Evolutionary conservation across 352 stramenopile genomes (phyloP).

Genomic region (Phytophthora foliorum): DNA sequence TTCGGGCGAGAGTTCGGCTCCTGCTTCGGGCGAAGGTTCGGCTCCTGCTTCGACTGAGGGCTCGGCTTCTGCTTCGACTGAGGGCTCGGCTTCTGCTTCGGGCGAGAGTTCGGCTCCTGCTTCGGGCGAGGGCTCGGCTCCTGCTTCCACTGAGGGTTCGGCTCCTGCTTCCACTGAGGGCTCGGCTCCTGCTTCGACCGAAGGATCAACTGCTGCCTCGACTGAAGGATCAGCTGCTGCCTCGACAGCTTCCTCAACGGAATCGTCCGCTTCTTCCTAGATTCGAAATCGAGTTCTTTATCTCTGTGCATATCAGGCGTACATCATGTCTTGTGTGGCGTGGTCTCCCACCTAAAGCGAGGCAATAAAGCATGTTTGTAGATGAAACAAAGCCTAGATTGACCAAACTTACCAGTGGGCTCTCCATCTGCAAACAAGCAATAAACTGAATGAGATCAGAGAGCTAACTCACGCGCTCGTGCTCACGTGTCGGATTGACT

Average conservation of each 20-base stretch:
- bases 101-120: conserved; percentile 7
- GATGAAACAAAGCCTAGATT: conserved; percentile 24
- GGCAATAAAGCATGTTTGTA: conserved; percentile 49
- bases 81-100: neutral
- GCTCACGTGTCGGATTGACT: conserved; percentile 36
- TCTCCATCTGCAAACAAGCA: conserved; percentile 7
- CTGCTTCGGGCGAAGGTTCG: neutral
- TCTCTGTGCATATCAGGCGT: conserved; percentile 43
- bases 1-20: neutral
- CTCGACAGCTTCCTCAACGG: conserved; percentile 13
- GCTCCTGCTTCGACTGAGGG: neutral
- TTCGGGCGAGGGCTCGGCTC: neutral
- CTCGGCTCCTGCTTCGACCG: conserved; percentile 4
- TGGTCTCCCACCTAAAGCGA: conserved; percentile 36
- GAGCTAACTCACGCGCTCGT: conserved; percentile 21
- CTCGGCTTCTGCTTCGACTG: neutral
- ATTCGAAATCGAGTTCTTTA: conserved; percentile 38
- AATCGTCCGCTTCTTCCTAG: conserved; percentile 26
- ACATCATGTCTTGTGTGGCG: conserved; percentile 30
- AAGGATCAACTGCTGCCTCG: neutral
- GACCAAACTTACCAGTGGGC: conserved; percentile 9
- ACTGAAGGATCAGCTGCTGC: neutral
- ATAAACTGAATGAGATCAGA: conserved; percentile 10
- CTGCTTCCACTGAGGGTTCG: neutral
- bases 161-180: neutral